A percentile compares a stretch with the other conserved stretches of the same genome.
These are phyloP conservation scores for Colletotrichum sublineola DNA, from an alignment of 2,329 filamentous ascomycete species.

Conservation along the genomic window DNA sequence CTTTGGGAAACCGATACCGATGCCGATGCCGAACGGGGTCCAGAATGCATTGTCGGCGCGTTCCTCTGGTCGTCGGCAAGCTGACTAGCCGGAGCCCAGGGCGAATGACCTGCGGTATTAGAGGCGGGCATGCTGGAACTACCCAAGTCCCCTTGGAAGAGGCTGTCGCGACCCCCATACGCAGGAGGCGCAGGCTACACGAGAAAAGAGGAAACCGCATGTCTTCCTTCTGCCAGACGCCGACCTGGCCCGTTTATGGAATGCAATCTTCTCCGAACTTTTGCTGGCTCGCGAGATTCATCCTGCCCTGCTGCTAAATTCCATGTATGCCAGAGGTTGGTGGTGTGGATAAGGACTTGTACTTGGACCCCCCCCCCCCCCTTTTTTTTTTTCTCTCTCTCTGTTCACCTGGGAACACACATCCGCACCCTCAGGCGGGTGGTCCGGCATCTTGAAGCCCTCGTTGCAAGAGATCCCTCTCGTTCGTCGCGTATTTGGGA, in stretches of 20 bases:
- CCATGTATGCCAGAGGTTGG: not conserved
- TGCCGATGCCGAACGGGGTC: not conserved
- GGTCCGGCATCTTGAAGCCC: not conserved
- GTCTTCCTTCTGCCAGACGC: not conserved
- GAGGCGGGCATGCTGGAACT: not conserved
- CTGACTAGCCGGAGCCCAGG: slow-evolving; percentile 7
- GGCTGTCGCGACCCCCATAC: not conserved
- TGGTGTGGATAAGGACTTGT: no score
- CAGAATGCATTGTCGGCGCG: not conserved
- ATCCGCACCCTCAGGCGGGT: not conserved
- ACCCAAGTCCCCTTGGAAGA: not conserved
- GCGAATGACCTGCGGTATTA: not conserved
- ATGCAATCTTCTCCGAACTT: not conserved
- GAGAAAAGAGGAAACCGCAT: not conserved
- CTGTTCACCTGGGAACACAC: no score
- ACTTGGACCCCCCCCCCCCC: not conserved
- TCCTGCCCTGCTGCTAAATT: no score
- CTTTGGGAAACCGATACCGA: not conserved
- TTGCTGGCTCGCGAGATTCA: no score
- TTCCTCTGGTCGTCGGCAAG: not conserved
- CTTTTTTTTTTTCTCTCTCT: no score
- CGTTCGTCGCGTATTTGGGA: not conserved
- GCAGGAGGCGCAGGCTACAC: not conserved
- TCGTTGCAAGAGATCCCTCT: not conserved
- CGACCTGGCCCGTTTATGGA: not conserved